A percentile compares a stretch with the other conserved stretches of the same genome.
phyloP scores from a whole-genome alignment of 805 yeast genomes.

The Saccharomycopsis capsularis region DNA sequence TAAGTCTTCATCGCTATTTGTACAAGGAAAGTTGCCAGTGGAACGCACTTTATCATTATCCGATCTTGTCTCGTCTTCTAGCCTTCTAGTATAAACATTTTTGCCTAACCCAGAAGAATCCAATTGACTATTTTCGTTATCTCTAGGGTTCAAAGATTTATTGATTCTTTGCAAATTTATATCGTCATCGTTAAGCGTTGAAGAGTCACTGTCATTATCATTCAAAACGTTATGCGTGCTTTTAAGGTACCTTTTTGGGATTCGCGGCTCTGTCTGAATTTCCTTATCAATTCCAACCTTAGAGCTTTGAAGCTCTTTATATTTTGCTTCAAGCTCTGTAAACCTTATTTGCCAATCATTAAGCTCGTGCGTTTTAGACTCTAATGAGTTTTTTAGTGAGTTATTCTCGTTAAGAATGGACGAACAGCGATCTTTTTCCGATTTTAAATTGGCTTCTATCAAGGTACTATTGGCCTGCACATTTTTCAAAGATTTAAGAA shows the following conservation, averaged over 20 bases:
- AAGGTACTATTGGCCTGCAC: constrained; percentile 24
- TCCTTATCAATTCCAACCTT: constrained; percentile 6
- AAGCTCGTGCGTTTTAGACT: constrained; percentile 4
- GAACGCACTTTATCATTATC: background rate
- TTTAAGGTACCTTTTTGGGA: background rate
- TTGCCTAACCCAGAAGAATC: background rate
- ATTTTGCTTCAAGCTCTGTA: constrained; percentile 8
- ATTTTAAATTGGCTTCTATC: constrained; percentile 23
- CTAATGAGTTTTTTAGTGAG: constrained; percentile 9
- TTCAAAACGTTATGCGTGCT: background rate
- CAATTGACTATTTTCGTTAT: background rate
- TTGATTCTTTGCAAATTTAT: background rate
- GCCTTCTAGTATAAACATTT: background rate
- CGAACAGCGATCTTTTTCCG: constrained; percentile 7
- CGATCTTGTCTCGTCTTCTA: background rate
- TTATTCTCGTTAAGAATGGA: constrained; percentile 6
- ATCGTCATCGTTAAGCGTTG: constrained; percentile 21
- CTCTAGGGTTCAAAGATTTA: background rate
- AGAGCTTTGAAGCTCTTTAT: background rate
- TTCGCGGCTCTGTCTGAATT: constrained; percentile 16
- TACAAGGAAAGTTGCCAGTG: background rate
- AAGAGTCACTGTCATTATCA: constrained; percentile 21
- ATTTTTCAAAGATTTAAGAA: background rate
- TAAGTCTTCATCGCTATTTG: constrained; percentile 7
- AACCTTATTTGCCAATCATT: constrained; percentile 10